phyloP scores from a whole-genome alignment of 2,329 filamentous ascomycete species.

The Fusarium verticillioides region DNA sequence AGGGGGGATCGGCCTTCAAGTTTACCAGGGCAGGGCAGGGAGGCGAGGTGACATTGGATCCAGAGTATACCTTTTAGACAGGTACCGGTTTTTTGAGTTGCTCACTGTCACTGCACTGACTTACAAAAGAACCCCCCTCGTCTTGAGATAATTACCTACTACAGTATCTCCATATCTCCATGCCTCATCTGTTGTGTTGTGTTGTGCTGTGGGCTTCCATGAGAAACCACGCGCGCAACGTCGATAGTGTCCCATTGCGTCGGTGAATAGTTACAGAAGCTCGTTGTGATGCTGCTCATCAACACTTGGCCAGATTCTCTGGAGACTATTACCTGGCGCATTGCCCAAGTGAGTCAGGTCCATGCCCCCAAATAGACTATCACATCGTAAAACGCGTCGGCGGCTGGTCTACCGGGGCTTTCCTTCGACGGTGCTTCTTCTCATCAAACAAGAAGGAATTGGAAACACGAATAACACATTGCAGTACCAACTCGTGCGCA shows the following conservation, averaged over 20 bases:
- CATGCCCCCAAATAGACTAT: slow-evolving; percentile 3
- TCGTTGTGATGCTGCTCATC: neutral
- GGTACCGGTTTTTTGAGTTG: slow-evolving; percentile 2
- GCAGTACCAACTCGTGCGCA: slow-evolving; percentile 23
- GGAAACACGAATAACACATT: slow-evolving; percentile 24
- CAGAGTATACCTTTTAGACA: slow-evolving; percentile 1
- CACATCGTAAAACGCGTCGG: slow-evolving; percentile 22
- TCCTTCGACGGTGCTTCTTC: slow-evolving; percentile 8
- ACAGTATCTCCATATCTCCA: neutral
- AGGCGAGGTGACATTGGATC: slow-evolving; percentile 6
- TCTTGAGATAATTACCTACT: neutral
- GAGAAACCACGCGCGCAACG: neutral
- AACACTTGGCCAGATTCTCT: neutral
- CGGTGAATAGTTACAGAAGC: neutral
- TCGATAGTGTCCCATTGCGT: neutral
- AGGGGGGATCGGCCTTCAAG: slow-evolving; percentile 29
- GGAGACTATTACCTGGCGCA: neutral
- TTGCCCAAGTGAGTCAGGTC: slow-evolving; percentile 7
- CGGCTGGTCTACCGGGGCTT: slow-evolving; percentile 20
- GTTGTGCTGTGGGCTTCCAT: neutral
- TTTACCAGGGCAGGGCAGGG: slow-evolving; percentile 9
- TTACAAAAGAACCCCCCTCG: slow-evolving; percentile 6
- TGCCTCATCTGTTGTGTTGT: neutral
- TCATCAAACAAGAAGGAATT: neutral
- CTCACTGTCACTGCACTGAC: neutral